phyloP scores from a whole-genome alignment of 2,329 filamentous ascomycete species.

The Aspergillus fijiensis region DNA sequence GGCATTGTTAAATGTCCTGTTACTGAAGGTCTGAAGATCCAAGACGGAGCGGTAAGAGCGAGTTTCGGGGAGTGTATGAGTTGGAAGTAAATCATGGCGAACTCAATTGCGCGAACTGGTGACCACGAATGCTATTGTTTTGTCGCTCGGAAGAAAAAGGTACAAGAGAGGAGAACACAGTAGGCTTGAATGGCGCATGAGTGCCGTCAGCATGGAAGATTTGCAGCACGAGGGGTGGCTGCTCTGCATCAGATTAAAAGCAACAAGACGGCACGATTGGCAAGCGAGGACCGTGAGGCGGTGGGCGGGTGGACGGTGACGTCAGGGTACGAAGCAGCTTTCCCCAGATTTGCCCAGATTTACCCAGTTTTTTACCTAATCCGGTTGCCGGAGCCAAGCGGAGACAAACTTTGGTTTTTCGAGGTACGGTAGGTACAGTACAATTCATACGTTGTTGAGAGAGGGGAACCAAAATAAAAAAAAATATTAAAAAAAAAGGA shows the following conservation, averaged over 20 bases:
- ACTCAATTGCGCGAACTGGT: neutral
- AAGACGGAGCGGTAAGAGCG: neutral
- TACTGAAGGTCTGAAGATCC: neutral
- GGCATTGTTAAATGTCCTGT: neutral
- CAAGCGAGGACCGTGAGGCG: neutral
- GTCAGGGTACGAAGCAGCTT: slow-evolving; percentile 10
- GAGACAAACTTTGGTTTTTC: neutral
- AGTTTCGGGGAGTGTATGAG: neutral
- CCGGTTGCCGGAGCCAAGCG: slow-evolving; percentile 4
- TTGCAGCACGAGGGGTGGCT: neutral
- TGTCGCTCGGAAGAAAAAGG: neutral
- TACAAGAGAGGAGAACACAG: neutral
- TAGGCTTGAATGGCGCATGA: too few species aligned
- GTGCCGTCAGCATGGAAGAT: neutral
- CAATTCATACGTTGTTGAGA: neutral
- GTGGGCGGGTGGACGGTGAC: slow-evolving; percentile 6
- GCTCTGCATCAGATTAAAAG: neutral
- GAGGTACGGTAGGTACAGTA: neutral
- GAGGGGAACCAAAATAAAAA: too few species aligned
- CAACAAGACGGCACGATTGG: neutral
- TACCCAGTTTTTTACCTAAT: neutral
- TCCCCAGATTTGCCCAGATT: slow-evolving; percentile 14
- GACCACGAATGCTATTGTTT: neutral
- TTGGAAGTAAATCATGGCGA: neutral
- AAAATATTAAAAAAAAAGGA: neutral